Conservation (phyloP, 176 grass and related monocot species). For the Rhynchospora pubera region DNA sequence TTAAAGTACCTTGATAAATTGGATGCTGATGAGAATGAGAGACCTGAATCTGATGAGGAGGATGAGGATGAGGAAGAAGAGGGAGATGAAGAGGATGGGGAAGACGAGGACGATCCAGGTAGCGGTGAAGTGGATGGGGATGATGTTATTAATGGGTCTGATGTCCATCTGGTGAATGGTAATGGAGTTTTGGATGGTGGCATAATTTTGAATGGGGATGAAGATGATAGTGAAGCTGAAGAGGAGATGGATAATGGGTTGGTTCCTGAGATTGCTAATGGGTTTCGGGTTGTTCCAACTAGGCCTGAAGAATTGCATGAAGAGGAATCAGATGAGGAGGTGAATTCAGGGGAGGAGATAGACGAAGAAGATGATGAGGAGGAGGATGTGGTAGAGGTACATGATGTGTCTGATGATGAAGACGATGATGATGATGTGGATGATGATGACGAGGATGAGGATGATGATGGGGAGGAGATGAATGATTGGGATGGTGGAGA, state of each 20-base stretch:
- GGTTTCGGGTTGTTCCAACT: conserved; percentile 46
- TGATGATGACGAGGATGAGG: conserved; percentile 51
- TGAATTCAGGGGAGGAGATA: conserved; percentile 40
- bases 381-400: conserved; percentile 69
- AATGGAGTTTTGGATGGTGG: conserved; percentile 49
- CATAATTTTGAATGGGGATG: conserved; percentile 33
- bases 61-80: conserved; percentile 67
- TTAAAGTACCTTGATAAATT: conserved; percentile 88
- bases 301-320: conserved; percentile 26
- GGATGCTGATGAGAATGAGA: conserved; percentile 95
- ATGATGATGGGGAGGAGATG: conserved; percentile 39
- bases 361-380: conserved; percentile 56
- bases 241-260: conserved; percentile 49
- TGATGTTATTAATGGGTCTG: conserved; percentile 34
- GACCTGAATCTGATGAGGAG: conserved; percentile 86
- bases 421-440: conserved; percentile 64
- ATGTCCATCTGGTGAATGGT: conserved; percentile 29
- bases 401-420: conserved; percentile 47
- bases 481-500: conserved; percentile 41
- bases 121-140: conserved; percentile 70
- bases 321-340: conserved; percentile 58
- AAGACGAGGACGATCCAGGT: conserved; percentile 68
- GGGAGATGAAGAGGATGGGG: conserved; percentile 44
- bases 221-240: conserved; percentile 90
- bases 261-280: conserved; percentile 44